phyloP scores from a whole-genome alignment of 2,329 filamentous ascomycete genomes.

The Fusarium falciforme region DNA sequence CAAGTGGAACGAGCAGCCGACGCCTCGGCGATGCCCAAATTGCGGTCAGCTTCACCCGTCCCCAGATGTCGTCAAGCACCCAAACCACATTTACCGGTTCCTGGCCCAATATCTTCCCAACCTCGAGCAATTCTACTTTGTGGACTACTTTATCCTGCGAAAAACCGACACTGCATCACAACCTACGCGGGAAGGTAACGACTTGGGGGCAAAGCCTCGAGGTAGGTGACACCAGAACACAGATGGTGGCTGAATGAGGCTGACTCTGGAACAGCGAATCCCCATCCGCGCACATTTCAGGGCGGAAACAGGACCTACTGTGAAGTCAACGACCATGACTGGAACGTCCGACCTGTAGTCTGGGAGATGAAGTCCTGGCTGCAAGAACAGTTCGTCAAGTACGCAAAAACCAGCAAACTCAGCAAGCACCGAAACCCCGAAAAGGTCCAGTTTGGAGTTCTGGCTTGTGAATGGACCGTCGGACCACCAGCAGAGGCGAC shows the following conservation, averaged over 20 bases:
- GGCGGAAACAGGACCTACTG: constrained; percentile 45
- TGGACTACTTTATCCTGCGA: constrained; percentile 56
- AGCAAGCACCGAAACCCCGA: constrained; percentile 49
- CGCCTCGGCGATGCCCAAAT: constrained; percentile 42
- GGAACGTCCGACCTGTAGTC: constrained; percentile 51
- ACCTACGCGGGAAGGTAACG: background rate
- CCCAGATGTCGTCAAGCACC: constrained; percentile 45
- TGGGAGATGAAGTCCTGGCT: constrained; percentile 54
- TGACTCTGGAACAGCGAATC: constrained; percentile 21
- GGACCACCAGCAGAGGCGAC: constrained; percentile 29
- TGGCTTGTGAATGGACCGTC: constrained; percentile 56
- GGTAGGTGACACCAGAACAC: constrained; percentile 14
- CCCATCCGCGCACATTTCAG: constrained; percentile 22
- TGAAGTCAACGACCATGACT: constrained; percentile 49
- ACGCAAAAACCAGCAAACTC: constrained; percentile 50
- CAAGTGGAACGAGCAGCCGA: constrained; percentile 51
- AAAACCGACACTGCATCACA: constrained; percentile 24
- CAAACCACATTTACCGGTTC: constrained; percentile 58
- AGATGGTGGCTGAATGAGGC: background rate
- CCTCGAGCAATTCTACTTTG: constrained; percentile 57
- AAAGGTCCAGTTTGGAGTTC: constrained; percentile 54
- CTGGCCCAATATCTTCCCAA: constrained; percentile 55
- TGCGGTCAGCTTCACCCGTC: constrained; percentile 50
- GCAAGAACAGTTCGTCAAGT: constrained; percentile 50
- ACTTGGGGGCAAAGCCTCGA: background rate